Evolutionary conservation across 2,329 filamentous ascomycete species (phyloP).

Genomic region (Mollisia scopiformis): DNA sequence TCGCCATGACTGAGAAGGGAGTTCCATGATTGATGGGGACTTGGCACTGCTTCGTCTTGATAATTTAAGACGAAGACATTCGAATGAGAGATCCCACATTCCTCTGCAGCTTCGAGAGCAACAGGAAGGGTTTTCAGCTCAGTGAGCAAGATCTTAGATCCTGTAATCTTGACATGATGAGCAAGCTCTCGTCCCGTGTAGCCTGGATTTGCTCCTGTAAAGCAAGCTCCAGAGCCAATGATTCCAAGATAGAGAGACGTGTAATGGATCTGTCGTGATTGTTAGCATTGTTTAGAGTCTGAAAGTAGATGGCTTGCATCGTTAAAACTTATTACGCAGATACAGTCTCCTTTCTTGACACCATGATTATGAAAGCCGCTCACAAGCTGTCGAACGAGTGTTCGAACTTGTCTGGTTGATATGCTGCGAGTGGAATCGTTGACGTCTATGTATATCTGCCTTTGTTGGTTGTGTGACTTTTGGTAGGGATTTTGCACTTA

Average conservation of each 20-base stretch:
- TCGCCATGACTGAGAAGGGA: constrained; percentile 26
- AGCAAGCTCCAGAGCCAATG: constrained; percentile 30
- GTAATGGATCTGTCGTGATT: constrained; percentile 4
- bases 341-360: constrained; percentile 30
- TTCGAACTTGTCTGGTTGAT: constrained; percentile 24
- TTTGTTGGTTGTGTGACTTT: constrained; percentile 1
- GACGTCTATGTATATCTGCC: constrained; percentile 32
- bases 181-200: constrained; percentile 32
- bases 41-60: constrained; percentile 20
- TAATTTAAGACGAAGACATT: constrained; percentile 33
- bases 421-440: constrained; percentile 23
- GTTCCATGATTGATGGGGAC: constrained; percentile 23
- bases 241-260: constrained; percentile 26
- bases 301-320: constrained; percentile 23
- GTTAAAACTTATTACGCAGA: constrained; percentile 35
- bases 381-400: constrained; percentile 26
- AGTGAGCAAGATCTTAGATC: constrained; percentile 30
- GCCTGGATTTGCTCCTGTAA: constrained; percentile 31
- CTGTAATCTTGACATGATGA: constrained; percentile 32
- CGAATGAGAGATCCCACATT: constrained; percentile 30
- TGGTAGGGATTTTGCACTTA: constrained; percentile 8
- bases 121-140: constrained; percentile 27
- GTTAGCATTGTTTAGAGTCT: neutral
- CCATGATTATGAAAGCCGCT: constrained; percentile 29
- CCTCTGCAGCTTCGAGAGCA: constrained; percentile 25